Base-by-base conservation (phyloP, 2,329 filamentous ascomycete genomes). In the Bimuria novae-zelandiae region DNA sequence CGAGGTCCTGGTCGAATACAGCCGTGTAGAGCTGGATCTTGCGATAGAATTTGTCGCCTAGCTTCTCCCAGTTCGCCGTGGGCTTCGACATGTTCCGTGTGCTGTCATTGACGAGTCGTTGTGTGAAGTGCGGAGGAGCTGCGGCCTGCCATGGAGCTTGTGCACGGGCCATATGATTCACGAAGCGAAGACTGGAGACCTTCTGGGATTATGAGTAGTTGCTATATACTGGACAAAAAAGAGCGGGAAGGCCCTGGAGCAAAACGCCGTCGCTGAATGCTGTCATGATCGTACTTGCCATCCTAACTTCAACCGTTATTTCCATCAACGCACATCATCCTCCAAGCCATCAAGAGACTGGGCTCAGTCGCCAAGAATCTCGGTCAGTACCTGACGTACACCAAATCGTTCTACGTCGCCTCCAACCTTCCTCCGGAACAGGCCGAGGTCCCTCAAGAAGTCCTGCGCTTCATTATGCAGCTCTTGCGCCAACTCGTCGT, bases 1-100 rank as follows among this genome's bases (percentile, higher is more conserved):
- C 92, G 57, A 97, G 81, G 71, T 96, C 92, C 70, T 89, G 85
- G 76, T 96, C 92, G 74, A 97, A 99, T 60, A 97, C 84, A 61
- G 87, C 89, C 56, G 92, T 92, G 80, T 97, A 99, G 56, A 96
- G 85, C 75, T 93, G 89, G 52, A 90, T 87, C 79, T 96, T 97
- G 74, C 93, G 90, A 79, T 97, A 99, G 81, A 95, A 97, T 68
- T 86, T 88, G 76, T 95, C 89, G 71, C 91, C 94, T 62, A 97
- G 86, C 75, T 85, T 89, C 80, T 96, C 92, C 94, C 94, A 99
- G 75, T 93, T 90, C 67, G 90, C 89, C 65, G 90, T 90, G 68
- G 92, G 83, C 68, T 85, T 87, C 41, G 70, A 72, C 71, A 74
- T 74, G 60, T 54, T 64, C 50, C 52, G 37, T 51, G 52, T n/a